Percentiles rank a stretch among this genome's conserved stretches.
These are phyloP conservation scores for Purpureocillium takamizusanense DNA, from an alignment of 2,329 filamentous ascomycete genomes.

Conservation along the genomic window DNA sequence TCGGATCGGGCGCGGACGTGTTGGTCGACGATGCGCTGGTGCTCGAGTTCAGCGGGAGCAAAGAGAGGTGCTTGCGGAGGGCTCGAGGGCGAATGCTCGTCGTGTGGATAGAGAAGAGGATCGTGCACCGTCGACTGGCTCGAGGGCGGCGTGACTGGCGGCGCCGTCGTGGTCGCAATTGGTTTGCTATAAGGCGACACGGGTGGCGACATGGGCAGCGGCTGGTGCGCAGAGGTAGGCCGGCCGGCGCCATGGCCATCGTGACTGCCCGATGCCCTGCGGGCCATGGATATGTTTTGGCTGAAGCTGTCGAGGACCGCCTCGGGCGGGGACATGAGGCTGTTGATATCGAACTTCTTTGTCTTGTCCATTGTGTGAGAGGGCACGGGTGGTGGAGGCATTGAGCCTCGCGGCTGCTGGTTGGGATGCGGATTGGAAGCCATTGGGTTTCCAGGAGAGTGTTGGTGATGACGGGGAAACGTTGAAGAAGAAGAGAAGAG, in stretches of 20 bases:
- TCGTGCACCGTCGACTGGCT: slow-evolving; percentile 30
- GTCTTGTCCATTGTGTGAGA: slow-evolving; percentile 9
- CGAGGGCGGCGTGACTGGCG: slow-evolving; percentile 16
- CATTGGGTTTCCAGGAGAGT: slow-evolving; percentile 13
- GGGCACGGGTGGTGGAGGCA: slow-evolving; percentile 19
- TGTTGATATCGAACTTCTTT: slow-evolving; percentile 42
- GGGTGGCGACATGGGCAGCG: slow-evolving; percentile 45
- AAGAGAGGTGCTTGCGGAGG: slow-evolving; percentile 43
- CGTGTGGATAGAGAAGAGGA: slow-evolving; percentile 48
- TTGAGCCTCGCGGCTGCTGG: slow-evolving; percentile 13
- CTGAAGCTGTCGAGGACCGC: slow-evolving; percentile 44
- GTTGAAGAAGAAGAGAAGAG: slow-evolving; percentile 5
- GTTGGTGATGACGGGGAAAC: slow-evolving; percentile 8
- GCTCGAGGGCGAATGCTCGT: slow-evolving; percentile 29
- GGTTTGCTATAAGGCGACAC: slow-evolving; percentile 40
- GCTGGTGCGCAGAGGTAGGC: slow-evolving; percentile 19
- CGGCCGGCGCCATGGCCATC: slow-evolving; percentile 12
- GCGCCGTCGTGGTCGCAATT: slow-evolving; percentile 22
- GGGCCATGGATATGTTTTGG: slow-evolving; percentile 8
- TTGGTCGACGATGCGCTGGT: slow-evolving; percentile 38
- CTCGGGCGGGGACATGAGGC: slow-evolving; percentile 55
- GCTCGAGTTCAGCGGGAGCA: slow-evolving; percentile 27
- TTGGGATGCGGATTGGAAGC: slow-evolving; percentile 13
- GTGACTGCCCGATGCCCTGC: slow-evolving; percentile 2
- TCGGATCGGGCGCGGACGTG: slow-evolving; percentile 37